Evolutionary conservation across 371 early-diverging fungal species (phyloP), one percentile per base, ranked within the genome.

Genomic region (Mortierella sp.): DNA sequence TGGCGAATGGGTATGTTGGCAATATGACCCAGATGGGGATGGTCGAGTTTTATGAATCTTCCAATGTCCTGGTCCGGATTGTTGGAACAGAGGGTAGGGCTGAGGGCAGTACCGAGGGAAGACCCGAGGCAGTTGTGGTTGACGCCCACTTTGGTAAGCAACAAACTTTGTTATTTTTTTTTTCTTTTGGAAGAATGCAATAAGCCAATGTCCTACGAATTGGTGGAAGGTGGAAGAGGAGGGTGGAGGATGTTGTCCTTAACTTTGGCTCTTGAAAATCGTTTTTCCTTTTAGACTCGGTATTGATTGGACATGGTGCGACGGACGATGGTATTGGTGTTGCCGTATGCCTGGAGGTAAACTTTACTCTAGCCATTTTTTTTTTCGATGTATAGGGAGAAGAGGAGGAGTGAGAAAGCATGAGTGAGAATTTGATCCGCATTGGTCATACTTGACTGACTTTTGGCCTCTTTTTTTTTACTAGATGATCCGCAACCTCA

Each of bases 251-350:
- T 18, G 18, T 9, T 28, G 6, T 29, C 16, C 30, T 37, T 43
- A 44, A 53, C 64, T 91, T 30, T 83, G 89, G 7, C 71, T 92
- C 25, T 79, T n/a, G n/a, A n/a, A n/a, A n/a, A n/a, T n/a, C n/a
- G n/a, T n/a, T n/a, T n/a, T 48, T 25, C 30, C 18, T 64, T 45
- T 30, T 71, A 89, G 89, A 96, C 64, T 89, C 92, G 26, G 92
- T 92, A 0, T 86, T 92, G n/a, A 85, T 91, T 19, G 91, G 93
- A 70, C 84, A 88, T 61, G 97, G 97, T 60, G 94, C 91, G 19
- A 93, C 92, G 15, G 97, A 97, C 73, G 91, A 94, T 74, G 96
- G 95, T 9, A 89, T 95, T 48, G 90, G 91, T 30, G 90, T 93
- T 5, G 89, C 84, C 3, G 89, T 87, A 15, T 86, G 87, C 57